Evolutionary conservation across 2,329 filamentous ascomycete genomes (phyloP).

Genomic region (Ophiostoma australiae): DNA sequence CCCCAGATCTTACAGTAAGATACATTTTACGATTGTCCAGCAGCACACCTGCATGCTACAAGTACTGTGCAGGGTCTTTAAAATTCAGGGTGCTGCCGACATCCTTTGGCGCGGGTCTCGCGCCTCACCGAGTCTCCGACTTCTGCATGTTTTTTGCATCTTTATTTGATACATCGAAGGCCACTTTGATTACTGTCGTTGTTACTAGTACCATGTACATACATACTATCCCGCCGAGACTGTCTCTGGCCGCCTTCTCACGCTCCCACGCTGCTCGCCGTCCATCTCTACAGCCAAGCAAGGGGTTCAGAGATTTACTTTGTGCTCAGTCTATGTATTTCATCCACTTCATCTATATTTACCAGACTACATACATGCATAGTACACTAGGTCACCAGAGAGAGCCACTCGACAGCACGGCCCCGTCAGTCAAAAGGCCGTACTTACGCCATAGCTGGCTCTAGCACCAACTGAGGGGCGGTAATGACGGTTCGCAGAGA

Average conservation of each 20-base stretch:
- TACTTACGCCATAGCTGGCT: slow-evolving; percentile 7
- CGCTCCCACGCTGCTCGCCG: not conserved
- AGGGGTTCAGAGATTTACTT: slow-evolving; percentile 10
- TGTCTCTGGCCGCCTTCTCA: not conserved
- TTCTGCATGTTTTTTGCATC: not conserved
- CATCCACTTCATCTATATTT: not conserved
- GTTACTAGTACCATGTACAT: too few relatives aligned
- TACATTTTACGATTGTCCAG: too few relatives aligned
- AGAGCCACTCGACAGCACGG: not conserved
- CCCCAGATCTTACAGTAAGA: too few relatives aligned
- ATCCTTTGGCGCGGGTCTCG: not conserved
- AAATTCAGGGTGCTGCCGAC: not conserved
- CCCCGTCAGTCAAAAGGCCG: slow-evolving; percentile 8
- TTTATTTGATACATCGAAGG: not conserved
- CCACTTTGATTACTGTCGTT: not conserved
- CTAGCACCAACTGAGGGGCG: slow-evolving; percentile 2
- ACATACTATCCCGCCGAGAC: not conserved
- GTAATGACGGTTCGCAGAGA: slow-evolving; percentile 19
- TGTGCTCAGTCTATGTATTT: too few relatives aligned
- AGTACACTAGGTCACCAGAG: too few relatives aligned
- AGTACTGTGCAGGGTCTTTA: not conserved
- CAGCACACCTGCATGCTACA: too few relatives aligned
- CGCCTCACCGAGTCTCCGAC: not conserved
- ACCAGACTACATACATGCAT: not conserved
- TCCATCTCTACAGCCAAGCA: not conserved